Evolutionary conservation across 2,329 filamentous ascomycete genomes (phyloP).

Genomic region (Sphaceloma murrayae): DNA sequence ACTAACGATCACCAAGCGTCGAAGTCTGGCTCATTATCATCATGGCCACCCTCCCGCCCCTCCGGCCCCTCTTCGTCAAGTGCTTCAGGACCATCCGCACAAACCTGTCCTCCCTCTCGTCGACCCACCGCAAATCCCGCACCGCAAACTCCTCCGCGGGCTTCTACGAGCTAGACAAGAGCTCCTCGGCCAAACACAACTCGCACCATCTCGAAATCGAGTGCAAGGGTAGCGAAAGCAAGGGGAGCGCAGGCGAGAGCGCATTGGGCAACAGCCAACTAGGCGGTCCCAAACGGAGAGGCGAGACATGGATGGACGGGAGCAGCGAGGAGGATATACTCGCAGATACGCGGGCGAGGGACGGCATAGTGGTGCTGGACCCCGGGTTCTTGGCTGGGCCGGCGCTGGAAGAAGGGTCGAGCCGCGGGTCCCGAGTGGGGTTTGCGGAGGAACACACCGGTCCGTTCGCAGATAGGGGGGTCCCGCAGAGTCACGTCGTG

Average conservation of each 20-base stretch:
- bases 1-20: background rate
- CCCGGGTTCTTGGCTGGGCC: too few species aligned
- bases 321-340: constrained; percentile 12
- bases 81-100: constrained; percentile 6
- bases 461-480: background rate
- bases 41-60: constrained; percentile 6
- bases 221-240: background rate
- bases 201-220: constrained; percentile 4
- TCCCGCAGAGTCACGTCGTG: background rate
- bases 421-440: background rate
- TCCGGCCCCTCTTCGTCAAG: constrained; percentile 8
- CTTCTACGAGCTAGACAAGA: constrained; percentile 10
- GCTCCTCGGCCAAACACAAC: background rate
- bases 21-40: constrained; percentile 10
- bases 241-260: too few species aligned
- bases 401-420: background rate
- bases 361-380: too few species aligned
- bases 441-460: background rate
- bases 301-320: constrained; percentile 8
- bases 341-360: background rate
- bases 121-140: background rate
- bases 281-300: too few species aligned
- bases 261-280: background rate
- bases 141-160: constrained; percentile 5
- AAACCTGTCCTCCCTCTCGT: background rate